Evolutionary conservation across 2,329 filamentous ascomycete genomes (phyloP).

Genomic region (Rachicladosporium sp.): DNA sequence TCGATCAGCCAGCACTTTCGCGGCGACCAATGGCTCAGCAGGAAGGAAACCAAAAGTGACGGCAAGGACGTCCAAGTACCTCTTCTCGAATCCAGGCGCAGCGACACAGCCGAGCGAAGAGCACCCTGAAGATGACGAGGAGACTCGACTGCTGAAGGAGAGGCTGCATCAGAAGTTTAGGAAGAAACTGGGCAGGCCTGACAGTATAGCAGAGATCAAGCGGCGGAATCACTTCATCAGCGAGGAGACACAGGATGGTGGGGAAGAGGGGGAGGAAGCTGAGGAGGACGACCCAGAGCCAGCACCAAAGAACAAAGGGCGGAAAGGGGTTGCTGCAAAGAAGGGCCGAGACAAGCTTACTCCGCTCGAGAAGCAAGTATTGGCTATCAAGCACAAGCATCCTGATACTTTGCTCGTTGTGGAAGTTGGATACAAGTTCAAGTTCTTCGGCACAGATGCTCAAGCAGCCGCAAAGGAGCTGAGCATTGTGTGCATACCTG

Average conservation of each 20-base stretch:
- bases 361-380: constrained; percentile 82
- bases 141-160: constrained; percentile 48
- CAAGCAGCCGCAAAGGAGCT: constrained; percentile 78
- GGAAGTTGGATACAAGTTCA: constrained; percentile 96
- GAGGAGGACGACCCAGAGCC: constrained; percentile 41
- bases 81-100: constrained; percentile 41
- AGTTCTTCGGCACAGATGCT: constrained; percentile 93
- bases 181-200: constrained; percentile 75
- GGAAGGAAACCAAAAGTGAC: constrained; percentile 26
- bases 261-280: constrained; percentile 47
- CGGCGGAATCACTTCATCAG: constrained; percentile 44
- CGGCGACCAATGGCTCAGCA: constrained; percentile 9
- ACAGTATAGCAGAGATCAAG: constrained; percentile 60
- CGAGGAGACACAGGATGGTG: constrained; percentile 43
- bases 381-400: constrained; percentile 87
- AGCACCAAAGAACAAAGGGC: constrained; percentile 34
- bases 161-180: constrained; percentile 75
- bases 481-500: constrained; percentile 91
- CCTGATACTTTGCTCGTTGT: constrained; percentile 82
- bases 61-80: constrained; percentile 45
- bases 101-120: constrained; percentile 21
- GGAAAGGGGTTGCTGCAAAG: constrained; percentile 44
- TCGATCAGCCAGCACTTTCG: neutral
- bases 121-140: constrained; percentile 37
- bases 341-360: constrained; percentile 77